phyloP scores from a whole-genome alignment of 495 filamentous ascomycete genomes.

The Penicillium psychrofluorescens region DNA sequence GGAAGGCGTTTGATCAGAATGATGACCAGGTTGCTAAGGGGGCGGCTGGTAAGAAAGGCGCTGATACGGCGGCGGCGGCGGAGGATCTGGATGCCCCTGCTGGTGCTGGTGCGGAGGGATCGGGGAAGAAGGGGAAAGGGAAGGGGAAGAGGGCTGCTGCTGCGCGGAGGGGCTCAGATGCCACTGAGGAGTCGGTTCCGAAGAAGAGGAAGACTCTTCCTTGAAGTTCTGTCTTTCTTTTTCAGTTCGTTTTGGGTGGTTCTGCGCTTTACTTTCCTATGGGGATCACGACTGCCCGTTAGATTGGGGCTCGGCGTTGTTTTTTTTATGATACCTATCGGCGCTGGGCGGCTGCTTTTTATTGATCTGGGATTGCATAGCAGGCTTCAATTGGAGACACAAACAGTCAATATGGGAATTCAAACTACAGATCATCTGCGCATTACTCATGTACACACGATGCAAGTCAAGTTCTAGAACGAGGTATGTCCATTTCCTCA shows the following conservation, averaged over 20 bases:
- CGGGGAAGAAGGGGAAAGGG: slow-evolving; percentile 32
- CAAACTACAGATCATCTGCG: too few species aligned
- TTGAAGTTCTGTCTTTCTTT: slow-evolving; percentile 4
- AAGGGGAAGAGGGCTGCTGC: slow-evolving; percentile 33
- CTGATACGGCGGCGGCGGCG: background rate
- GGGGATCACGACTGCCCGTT: too few species aligned
- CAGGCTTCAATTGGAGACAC: background rate
- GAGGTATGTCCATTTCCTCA: slow-evolving; percentile 35
- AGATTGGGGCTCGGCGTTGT: background rate
- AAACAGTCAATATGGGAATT: too few species aligned
- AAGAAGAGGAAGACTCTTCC: slow-evolving; percentile 37
- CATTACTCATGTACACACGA: background rate
- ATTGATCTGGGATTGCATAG: background rate
- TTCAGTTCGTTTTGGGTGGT: slow-evolving; percentile 42
- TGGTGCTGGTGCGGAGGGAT: slow-evolving; percentile 15
- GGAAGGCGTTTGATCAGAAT: slow-evolving; percentile 58
- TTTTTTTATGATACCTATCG: background rate
- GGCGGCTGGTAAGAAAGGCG: slow-evolving; percentile 28
- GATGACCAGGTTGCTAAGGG: slow-evolving; percentile 43
- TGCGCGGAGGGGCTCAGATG: slow-evolving; percentile 30
- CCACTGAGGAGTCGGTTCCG: slow-evolving; percentile 32
- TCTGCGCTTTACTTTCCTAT: background rate
- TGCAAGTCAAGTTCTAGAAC: background rate
- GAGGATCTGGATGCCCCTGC: slow-evolving; percentile 15
- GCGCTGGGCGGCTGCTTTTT: background rate